A percentile compares a stretch with the other conserved stretches of the same genome.
Evolutionary conservation across 78 protist genomes (phyloP).

Genomic region (Isochrysis galbana): DNA sequence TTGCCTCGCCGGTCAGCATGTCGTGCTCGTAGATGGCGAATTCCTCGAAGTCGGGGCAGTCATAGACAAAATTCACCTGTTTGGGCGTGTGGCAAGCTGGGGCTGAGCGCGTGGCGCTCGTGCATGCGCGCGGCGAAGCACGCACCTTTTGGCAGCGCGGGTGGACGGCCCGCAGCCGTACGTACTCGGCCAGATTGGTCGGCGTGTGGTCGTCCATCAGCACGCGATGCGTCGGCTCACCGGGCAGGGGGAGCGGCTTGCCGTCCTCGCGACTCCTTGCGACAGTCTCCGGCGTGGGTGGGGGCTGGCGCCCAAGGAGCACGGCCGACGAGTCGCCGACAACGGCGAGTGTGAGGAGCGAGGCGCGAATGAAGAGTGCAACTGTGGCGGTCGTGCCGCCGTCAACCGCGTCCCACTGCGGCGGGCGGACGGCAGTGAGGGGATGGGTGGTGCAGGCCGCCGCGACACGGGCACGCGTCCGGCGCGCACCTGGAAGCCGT

Average conservation of each 20-base stretch:
- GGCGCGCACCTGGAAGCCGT: no score
- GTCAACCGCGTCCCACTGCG: not conserved
- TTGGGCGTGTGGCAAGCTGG: no score
- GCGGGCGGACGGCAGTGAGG: no score
- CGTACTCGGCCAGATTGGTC: not conserved
- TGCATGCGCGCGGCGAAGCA: no score
- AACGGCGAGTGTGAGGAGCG: not conserved
- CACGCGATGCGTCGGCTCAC: not conserved
- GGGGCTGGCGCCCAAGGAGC: not conserved
- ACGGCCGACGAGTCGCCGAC: not conserved
- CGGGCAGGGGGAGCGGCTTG: not conserved
- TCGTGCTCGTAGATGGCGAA: not conserved
- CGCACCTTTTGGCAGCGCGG: no score
- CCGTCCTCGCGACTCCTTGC: not conserved
- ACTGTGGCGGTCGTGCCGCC: not conserved
- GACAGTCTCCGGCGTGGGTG: not conserved
- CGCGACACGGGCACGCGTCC: no score
- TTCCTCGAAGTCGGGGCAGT: slow-evolving; percentile 23
- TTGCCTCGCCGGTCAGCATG: not conserved
- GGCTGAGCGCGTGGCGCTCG: no score
- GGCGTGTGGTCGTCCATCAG: not conserved
- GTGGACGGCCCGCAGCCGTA: no score
- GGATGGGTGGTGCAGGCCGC: no score
- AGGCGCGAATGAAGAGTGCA: not conserved
- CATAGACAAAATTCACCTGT: not conserved